Percentiles rank a stretch among this genome's conserved stretches.
These are phyloP conservation scores for Aspergillus uvarum DNA, from an alignment of 2,329 filamentous ascomycete genomes.

Conservation along the genomic window DNA sequence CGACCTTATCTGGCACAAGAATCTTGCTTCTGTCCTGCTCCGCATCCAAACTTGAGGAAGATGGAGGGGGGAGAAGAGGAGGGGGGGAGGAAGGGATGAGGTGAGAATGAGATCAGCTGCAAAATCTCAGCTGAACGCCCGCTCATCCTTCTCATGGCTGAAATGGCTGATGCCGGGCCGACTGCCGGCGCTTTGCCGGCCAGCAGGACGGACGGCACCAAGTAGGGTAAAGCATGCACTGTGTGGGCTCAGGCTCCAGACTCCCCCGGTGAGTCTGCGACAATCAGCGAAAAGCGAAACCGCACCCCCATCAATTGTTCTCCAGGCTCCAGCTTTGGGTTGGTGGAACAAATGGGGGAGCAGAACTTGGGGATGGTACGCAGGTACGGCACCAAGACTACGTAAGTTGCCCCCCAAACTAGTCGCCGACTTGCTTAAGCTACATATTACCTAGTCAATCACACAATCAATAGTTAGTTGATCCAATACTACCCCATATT, in stretches of 20 bases:
- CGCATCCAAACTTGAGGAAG: background rate
- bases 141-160: background rate
- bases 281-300: background rate
- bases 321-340: constrained; percentile 15
- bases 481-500: background rate
- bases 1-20: background rate
- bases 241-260: background rate
- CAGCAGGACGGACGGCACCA: background rate
- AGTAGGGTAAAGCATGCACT: background rate
- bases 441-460: background rate
- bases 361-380: constrained; percentile 16
- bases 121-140: constrained; percentile 7
- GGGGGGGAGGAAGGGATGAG: background rate
- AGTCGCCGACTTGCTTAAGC: background rate
- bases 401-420: constrained; percentile 4
- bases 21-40: background rate
- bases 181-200: constrained; percentile 17
- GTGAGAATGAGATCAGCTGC: background rate
- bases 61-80: background rate
- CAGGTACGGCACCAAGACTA: constrained; percentile 22
- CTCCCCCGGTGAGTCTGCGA: background rate
- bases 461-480: background rate
- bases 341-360: constrained; percentile 18
- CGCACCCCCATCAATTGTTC: constrained; percentile 7
- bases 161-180: constrained; percentile 15